Percentiles rank a stretch among this genome's conserved stretches.
phyloP scores from a whole-genome alignment of 2,329 filamentous ascomycete species.

The Endothia cerciana region DNA sequence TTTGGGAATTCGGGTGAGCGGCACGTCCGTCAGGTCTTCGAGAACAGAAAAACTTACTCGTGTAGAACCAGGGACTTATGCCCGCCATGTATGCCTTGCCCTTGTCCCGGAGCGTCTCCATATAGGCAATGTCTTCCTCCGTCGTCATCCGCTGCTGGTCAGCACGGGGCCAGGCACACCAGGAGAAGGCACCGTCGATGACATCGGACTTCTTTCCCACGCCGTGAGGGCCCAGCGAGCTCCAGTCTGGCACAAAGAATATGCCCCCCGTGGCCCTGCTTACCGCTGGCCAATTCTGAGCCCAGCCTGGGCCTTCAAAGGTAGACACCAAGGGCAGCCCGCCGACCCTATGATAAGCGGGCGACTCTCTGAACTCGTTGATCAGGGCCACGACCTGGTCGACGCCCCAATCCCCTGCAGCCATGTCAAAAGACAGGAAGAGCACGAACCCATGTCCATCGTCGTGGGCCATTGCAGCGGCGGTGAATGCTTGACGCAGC shows the following conservation, averaged over 20 bases:
- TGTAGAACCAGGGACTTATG: conserved; percentile 46
- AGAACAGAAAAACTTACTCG: conserved; percentile 39
- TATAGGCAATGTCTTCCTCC: conserved; percentile 45
- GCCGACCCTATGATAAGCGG: conserved; percentile 47
- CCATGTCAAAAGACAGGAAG: conserved; percentile 44
- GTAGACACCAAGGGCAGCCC: conserved; percentile 53
- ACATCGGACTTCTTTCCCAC: conserved; percentile 13
- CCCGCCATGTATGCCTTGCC: conserved; percentile 56
- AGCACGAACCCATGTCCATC: conserved; percentile 38
- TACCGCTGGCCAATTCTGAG: conserved; percentile 47
- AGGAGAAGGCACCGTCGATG: conserved; percentile 41
- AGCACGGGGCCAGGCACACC: conserved; percentile 53
- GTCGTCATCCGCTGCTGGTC: conserved; percentile 44
- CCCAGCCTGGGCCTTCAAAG: conserved; percentile 51
- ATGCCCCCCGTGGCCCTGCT: conserved; percentile 42
- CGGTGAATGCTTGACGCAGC: conserved; percentile 39
- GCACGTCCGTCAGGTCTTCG: not conserved
- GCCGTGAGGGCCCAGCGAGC: conserved; percentile 44
- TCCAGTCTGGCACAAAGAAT: conserved; percentile 52
- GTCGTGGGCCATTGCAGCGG: conserved; percentile 31
- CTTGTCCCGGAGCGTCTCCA: conserved; percentile 36
- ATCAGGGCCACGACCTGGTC: conserved; percentile 38
- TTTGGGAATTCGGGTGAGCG: not conserved
- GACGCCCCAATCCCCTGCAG: conserved; percentile 35
- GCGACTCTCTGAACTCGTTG: conserved; percentile 42